Conservation (phyloP, 192 early-diverging fungal genomes). For the Piromyces sp. region DNA sequence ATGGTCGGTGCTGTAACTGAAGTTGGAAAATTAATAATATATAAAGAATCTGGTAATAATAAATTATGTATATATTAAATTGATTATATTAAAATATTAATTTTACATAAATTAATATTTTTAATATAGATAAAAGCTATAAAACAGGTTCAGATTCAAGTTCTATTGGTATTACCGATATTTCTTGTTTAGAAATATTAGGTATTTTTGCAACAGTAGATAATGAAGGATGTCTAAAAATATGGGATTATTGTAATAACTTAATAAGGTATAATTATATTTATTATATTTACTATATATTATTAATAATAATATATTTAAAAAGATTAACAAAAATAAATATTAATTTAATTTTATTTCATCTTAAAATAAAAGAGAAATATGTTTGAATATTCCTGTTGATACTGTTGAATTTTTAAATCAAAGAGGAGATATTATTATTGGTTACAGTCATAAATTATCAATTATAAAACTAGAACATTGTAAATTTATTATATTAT, state of each 20-base stretch:
- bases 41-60: neutral
- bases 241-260: neutral
- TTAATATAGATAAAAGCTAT: neutral
- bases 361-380: neutral
- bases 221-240: neutral
- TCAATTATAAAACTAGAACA: neutral
- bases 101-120: neutral
- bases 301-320: too few relatives aligned
- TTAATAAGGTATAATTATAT: neutral
- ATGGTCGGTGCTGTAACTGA: neutral
- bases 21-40: neutral
- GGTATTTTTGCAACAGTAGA: neutral
- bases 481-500: neutral
- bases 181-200: neutral
- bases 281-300: too few relatives aligned
- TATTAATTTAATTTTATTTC: too few relatives aligned
- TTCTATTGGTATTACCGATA: neutral
- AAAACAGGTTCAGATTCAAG: neutral
- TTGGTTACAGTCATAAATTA: neutral
- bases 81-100: too few relatives aligned
- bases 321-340: too few relatives aligned
- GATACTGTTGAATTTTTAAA: neutral
- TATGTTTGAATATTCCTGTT: neutral
- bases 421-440: neutral
- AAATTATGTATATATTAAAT: too few relatives aligned